Conservation (phyloP, 129 eudicot species). For the Heracleum sosnowskyi region DNA sequence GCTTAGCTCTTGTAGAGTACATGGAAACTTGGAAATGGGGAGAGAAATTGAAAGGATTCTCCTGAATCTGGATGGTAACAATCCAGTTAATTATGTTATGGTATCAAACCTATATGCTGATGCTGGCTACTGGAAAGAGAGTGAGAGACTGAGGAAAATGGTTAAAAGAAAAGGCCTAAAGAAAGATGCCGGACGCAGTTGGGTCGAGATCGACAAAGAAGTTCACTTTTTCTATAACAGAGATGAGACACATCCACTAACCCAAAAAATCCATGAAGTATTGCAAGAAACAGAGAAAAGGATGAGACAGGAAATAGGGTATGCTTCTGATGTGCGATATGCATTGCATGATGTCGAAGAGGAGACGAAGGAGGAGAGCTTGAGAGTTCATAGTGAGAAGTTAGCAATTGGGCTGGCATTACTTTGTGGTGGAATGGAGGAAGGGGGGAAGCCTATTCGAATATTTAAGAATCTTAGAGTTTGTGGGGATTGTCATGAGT, state of each 20-base stretch:
- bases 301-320: constrained; percentile 57
- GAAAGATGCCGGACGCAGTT: constrained; percentile 69
- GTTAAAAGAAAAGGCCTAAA: constrained; percentile 50
- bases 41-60: constrained; percentile 59
- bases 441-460: constrained; percentile 32
- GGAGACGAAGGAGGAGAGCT: constrained; percentile 59
- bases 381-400: constrained; percentile 69
- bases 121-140: constrained; percentile 64
- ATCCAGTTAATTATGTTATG: constrained; percentile 54
- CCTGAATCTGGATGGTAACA: constrained; percentile 48
- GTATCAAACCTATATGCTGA: constrained; percentile 56
- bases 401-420: constrained; percentile 63
- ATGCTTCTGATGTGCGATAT: constrained; percentile 46
- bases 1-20: constrained; percentile 78
- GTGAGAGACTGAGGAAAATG: constrained; percentile 46
- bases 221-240: constrained; percentile 59
- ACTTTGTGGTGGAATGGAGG: constrained; percentile 32
- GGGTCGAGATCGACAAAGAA: constrained; percentile 59
- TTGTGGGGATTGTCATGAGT: constrained; percentile 78
- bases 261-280: constrained; percentile 37
- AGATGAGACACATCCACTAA: constrained; percentile 57
- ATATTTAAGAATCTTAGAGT: constrained; percentile 63
- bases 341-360: constrained; percentile 66
- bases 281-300: constrained; percentile 46
- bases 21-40: constrained; percentile 67